Evolutionary conservation across 2,329 filamentous ascomycete genomes (phyloP), one percentile per base, ranked within the genome.

Genomic region (Fusarium armeniacum): DNA sequence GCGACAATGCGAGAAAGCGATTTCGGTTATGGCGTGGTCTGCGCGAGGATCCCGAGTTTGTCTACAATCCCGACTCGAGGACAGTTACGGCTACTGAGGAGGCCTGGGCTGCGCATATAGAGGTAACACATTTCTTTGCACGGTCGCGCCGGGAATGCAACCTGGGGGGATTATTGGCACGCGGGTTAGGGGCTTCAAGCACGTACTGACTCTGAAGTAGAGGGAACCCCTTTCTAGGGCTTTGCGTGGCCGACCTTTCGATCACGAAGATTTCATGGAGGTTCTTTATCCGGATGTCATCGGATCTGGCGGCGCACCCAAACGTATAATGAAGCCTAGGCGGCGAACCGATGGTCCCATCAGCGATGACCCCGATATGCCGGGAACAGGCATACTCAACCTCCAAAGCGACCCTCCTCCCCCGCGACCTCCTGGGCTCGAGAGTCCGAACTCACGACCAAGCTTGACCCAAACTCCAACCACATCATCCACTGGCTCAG

Each of bases 1-100:
- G 85, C 68, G 87, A 89, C 78, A 89, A 89, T 76, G 87, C 87
- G 62, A 83, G 87, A 52, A 89, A 89, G 77, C 86, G 87, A 72
- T 89, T 89, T 65, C 85, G 87, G n/a, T 79, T 89, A 54, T 89
- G 87, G 87, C 79, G 87, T 20, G 86, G 86, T 24, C 76, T 89
- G 69, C 80, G 86, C 26, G 87, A 89, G 74, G 83, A 89, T 61
- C 83, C 85, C 4, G 84, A 86, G 15, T 89, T 89, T 61, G 75
- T 82, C 5, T 89, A 89, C 72, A 86, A 87, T 65, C 78, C 82
- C 7, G 76, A 78, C 26, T 82, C 83, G 12, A 81, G 80, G 69
- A 87, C 82, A 18, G 85, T 89, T 32, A 85, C 83, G 13, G 87
- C 85, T 9, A 84, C 81, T 32, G 87, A 89, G 49, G 86, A 88